Evolutionary conservation across 306 rosid species (phyloP), one percentile per base, ranked within the genome.

Genomic region (Oemleria cerasiformis): DNA sequence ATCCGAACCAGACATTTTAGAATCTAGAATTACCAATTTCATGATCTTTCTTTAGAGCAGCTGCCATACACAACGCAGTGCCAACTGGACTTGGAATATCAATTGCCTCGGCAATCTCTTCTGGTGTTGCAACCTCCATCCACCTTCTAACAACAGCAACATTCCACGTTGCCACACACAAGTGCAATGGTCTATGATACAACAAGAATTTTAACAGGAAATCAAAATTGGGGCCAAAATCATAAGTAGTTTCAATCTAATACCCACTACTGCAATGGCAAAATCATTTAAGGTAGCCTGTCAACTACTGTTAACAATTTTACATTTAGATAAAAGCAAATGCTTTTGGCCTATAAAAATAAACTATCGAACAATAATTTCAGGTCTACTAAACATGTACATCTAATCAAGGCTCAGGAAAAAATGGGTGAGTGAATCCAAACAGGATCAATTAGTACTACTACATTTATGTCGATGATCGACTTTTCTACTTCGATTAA

Each of bases 51-150:
- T 94, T 94, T 55, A 95, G 81, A 70, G 92, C 92, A 81, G 99
- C 97, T 17, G 99, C 99, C 96, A 94, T 89, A 80, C 99, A 94
- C 78, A 94, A 80, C 14, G 99, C 95, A 71, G 96, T 91, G 80
- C 99, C 99, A 78, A 87, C 77, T 65, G 96, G 86, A 72, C 89
- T 82, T 65, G 82, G 83, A 64, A 89, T 85, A 76, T 94, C 96
- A 87, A 94, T 87, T 68, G 96, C 90, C 77, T 86, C 91, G 17
- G 84, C 88, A 78, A 94, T 89, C 79, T 89, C 99, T 77, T 91
- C 86, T n/a, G 78, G 34, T 63, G 88, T 85, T 71, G 99, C 92
- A 81, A 91, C 85, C 79, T 94, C 96, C 64, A 79, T 94, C 99
- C 99, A 94, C 84, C 87, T 91, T 88, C 86, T 91, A 56, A 91